These are phyloP conservation scores for Naegleria gruberi DNA, from an alignment of 208 protist species.

Conservation along the genomic window DNA sequence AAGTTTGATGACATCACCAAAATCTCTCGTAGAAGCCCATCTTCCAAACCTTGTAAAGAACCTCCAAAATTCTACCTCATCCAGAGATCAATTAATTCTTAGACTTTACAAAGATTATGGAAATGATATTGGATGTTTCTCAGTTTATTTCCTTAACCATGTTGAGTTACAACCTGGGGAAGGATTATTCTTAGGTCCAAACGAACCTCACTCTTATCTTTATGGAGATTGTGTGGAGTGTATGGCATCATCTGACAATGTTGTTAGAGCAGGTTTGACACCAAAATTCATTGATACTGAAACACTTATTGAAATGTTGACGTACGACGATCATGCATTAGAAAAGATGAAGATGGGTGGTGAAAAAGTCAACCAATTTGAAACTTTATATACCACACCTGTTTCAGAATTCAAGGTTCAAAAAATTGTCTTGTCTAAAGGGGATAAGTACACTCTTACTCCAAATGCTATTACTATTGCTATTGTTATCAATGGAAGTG, in stretches of 20 bases:
- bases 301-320: constrained; percentile 81
- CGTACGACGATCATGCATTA: constrained; percentile 38
- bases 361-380: neutral
- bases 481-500: neutral
- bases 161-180: constrained; percentile 79
- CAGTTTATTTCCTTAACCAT: constrained; percentile 94
- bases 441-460: neutral
- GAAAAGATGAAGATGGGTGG: neutral
- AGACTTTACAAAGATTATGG: constrained; percentile 67
- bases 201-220: constrained; percentile 95
- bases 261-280: constrained; percentile 90
- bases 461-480: neutral
- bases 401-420: neutral
- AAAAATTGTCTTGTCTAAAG: neutral
- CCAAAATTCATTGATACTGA: constrained; percentile 91
- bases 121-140: constrained; percentile 92
- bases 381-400: neutral
- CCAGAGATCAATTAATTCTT: neutral
- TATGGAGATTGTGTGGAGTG: constrained; percentile 88
- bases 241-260: constrained; percentile 95
- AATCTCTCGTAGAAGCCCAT: neutral
- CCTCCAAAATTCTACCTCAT: neutral
- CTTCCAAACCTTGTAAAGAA: neutral
- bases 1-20: neutral
- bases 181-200: constrained; percentile 87